Percentiles rank a stretch among this genome's conserved stretches.
phyloP scores from a whole-genome alignment of 192 early-diverging fungal genomes.

The Linnemannia elongata region DNA sequence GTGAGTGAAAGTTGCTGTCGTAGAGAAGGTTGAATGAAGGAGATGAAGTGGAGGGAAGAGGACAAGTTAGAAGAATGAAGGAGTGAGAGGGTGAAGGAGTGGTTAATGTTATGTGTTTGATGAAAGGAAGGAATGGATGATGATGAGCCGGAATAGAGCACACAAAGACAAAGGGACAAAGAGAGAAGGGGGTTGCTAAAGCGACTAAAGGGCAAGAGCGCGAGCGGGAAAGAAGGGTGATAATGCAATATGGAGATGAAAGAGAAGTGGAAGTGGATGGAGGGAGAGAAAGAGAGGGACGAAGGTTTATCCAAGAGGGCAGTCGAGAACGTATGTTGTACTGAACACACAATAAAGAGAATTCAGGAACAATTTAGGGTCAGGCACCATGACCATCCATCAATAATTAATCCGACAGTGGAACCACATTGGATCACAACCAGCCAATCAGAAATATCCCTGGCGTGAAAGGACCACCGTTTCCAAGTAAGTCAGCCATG shows the following conservation, averaged over 20 bases:
- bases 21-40: not conserved
- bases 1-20: constrained; percentile 27
- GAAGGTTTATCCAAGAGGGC: not conserved
- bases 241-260: not conserved
- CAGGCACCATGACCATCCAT: not conserved
- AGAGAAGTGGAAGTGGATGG: not conserved
- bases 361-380: not conserved
- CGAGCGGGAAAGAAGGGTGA: not conserved
- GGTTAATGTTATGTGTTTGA: not conserved
- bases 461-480: too few species aligned
- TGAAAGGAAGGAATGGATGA: not conserved
- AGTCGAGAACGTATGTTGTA: not conserved
- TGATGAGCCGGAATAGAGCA: not conserved
- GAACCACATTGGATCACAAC: too few species aligned
- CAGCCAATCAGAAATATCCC: too few species aligned
- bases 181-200: not conserved
- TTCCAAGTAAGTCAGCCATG: too few species aligned
- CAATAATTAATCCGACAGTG: too few species aligned
- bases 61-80: not conserved
- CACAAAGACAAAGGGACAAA: not conserved
- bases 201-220: not conserved
- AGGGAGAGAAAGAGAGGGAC: not conserved
- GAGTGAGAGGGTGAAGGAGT: not conserved
- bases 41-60: not conserved
- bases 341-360: not conserved